Conservation (phyloP, 768 basidiomycete genomes). For the Lactifluus piperatus region DNA sequence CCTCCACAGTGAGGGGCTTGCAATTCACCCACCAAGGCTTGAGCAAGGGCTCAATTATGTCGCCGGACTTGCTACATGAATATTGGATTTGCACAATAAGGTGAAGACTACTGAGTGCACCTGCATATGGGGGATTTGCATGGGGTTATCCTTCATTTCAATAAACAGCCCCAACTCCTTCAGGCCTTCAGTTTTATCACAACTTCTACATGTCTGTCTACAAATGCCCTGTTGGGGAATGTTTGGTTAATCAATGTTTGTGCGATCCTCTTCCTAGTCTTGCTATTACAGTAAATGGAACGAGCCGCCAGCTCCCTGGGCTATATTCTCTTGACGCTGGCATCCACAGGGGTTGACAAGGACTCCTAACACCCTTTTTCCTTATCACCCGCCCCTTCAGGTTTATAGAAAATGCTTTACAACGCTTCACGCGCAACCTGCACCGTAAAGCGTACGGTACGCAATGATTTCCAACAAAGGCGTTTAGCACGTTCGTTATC, state of each 20-base stretch:
- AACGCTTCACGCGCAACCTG: neutral
- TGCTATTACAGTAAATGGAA: no score
- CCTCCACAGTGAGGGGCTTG: constrained; percentile 83
- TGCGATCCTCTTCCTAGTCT: no score
- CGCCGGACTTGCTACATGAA: constrained; percentile 76
- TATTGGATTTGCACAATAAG: neutral
- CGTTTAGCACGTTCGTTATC: neutral
- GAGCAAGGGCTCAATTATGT: constrained; percentile 88
- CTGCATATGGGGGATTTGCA: constrained; percentile 94
- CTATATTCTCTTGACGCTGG: no score
- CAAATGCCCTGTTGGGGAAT: no score
- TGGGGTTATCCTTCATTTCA: constrained; percentile 92
- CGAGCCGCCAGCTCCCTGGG: neutral
- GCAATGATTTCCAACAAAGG: neutral
- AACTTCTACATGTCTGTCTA: constrained; percentile 68
- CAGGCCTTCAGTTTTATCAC: constrained; percentile 72
- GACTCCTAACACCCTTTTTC: constrained; percentile 12
- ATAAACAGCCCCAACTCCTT: constrained; percentile 80
- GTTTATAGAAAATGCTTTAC: neutral
- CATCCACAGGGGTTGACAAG: no score
- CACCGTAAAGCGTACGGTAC: neutral
- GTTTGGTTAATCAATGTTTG: no score
- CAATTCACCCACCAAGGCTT: constrained; percentile 99
- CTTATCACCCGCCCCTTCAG: neutral
- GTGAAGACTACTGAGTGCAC: constrained; percentile 31